Conservation (phyloP, 352 stramenopile genomes). For the Globisporangium ultimum region DNA sequence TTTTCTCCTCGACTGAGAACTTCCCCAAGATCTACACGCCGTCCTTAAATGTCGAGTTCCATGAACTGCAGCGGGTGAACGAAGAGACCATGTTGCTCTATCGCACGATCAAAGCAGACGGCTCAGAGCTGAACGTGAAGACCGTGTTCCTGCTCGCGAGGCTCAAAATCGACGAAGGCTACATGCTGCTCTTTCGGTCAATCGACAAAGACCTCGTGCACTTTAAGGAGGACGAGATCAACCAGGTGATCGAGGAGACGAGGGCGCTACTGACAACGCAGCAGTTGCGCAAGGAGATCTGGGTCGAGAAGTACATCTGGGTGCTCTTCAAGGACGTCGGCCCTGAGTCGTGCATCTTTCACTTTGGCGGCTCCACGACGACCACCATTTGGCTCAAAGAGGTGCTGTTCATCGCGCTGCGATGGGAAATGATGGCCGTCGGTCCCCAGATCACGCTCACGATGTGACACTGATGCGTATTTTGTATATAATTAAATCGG, state of each 20-base stretch:
- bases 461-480: slow-evolving; percentile 3
- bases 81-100: slow-evolving; percentile 58
- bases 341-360: slow-evolving; percentile 33
- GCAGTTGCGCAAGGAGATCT: slow-evolving; percentile 26
- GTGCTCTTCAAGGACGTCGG: slow-evolving; percentile 44
- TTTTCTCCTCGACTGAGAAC: slow-evolving; percentile 43
- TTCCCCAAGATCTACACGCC: slow-evolving; percentile 51
- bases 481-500: too few species aligned
- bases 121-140: slow-evolving; percentile 36
- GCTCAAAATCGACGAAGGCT: slow-evolving; percentile 48
- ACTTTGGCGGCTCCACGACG: slow-evolving; percentile 56
- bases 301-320: slow-evolving; percentile 70
- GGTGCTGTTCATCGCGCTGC: slow-evolving; percentile 62
- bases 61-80: slow-evolving; percentile 50
- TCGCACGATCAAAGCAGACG: slow-evolving; percentile 36
- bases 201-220: slow-evolving; percentile 48
- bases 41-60: slow-evolving; percentile 36
- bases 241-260: slow-evolving; percentile 16
- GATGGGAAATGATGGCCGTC: slow-evolving; percentile 62
- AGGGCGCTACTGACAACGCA: slow-evolving; percentile 1
- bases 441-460: slow-evolving; percentile 25
- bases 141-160: slow-evolving; percentile 62
- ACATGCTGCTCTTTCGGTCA: slow-evolving; percentile 58
- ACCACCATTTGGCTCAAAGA: slow-evolving; percentile 59
- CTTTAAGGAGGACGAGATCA: slow-evolving; percentile 41